A percentile compares a stretch with the other conserved stretches of the same genome.
Conservation (phyloP, 306 rosid species). For the Dryas octopetala region DNA sequence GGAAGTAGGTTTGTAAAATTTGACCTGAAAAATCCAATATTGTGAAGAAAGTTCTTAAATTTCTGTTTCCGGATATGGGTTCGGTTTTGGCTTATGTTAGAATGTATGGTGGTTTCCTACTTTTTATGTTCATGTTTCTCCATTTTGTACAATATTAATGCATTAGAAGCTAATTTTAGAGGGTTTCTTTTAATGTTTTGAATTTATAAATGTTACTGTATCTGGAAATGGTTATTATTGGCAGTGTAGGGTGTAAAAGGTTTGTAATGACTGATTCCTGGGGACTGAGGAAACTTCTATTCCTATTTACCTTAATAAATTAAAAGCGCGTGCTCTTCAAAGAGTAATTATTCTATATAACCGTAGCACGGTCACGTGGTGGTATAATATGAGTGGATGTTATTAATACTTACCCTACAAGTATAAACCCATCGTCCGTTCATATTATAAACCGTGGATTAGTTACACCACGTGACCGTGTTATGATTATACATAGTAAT, state of each 20-base stretch:
- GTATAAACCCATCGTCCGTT: no score
- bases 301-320: not conserved
- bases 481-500: no score
- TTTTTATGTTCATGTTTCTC: not conserved
- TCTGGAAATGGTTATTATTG: conserved; percentile 4
- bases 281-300: not conserved
- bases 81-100: not conserved
- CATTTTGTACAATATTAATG: not conserved
- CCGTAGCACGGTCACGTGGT: no score
- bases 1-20: not conserved
- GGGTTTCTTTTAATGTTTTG: not conserved
- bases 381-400: no score
- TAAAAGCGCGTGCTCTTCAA: no score
- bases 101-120: not conserved
- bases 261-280: not conserved
- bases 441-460: no score
- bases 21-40: not conserved
- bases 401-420: no score
- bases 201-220: conserved; percentile 10
- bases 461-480: no score
- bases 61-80: not conserved
- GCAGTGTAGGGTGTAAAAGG: not conserved
- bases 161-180: not conserved
- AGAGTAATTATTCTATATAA: no score
- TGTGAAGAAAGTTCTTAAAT: not conserved